These are phyloP conservation scores for Kuraishia molischiana DNA, from an alignment of 805 yeast genomes.

Conservation along the genomic window DNA sequence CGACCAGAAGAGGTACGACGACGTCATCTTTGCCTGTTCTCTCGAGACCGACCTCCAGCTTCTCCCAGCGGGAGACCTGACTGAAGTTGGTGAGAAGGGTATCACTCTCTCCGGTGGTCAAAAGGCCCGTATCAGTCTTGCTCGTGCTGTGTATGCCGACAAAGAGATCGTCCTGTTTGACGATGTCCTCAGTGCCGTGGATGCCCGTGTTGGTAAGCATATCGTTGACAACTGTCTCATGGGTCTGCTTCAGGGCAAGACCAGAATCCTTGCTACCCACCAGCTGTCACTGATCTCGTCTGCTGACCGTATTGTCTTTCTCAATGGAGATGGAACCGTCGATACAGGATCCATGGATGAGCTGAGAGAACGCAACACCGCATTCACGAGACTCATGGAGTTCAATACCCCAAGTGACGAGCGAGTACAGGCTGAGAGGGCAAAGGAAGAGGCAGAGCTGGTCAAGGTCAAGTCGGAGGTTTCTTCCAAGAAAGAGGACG, in stretches of 20 bases:
- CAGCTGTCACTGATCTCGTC: conserved; percentile 61
- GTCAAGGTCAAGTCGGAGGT: no score
- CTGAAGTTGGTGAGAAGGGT: conserved; percentile 52
- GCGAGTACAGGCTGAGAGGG: no score
- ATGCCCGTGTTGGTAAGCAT: conserved; percentile 55
- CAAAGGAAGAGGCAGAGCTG: no score
- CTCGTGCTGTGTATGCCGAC: conserved; percentile 59
- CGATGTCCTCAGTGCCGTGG: conserved; percentile 64
- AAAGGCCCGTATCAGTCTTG: conserved; percentile 53
- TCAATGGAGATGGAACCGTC: conserved; percentile 55
- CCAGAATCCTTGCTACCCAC: conserved; percentile 77
- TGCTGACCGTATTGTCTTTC: conserved; percentile 62
- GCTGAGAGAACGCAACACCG: conserved; percentile 26
- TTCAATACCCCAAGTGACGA: no score
- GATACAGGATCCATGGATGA: conserved; percentile 54
- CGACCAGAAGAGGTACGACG: conserved; percentile 29
- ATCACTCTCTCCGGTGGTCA: conserved; percentile 56
- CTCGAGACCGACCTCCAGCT: conserved; percentile 35
- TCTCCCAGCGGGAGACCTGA: conserved; percentile 42
- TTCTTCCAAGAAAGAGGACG: no score
- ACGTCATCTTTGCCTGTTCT: conserved; percentile 39
- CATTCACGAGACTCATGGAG: conserved; percentile 28
- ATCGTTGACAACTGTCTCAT: conserved; percentile 50
- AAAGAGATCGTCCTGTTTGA: conserved; percentile 52
- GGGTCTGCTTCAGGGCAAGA: conserved; percentile 46